These are phyloP conservation scores for Leptographium lundbergii DNA, from an alignment of 2,329 filamentous ascomycete species.

Conservation along the genomic window DNA sequence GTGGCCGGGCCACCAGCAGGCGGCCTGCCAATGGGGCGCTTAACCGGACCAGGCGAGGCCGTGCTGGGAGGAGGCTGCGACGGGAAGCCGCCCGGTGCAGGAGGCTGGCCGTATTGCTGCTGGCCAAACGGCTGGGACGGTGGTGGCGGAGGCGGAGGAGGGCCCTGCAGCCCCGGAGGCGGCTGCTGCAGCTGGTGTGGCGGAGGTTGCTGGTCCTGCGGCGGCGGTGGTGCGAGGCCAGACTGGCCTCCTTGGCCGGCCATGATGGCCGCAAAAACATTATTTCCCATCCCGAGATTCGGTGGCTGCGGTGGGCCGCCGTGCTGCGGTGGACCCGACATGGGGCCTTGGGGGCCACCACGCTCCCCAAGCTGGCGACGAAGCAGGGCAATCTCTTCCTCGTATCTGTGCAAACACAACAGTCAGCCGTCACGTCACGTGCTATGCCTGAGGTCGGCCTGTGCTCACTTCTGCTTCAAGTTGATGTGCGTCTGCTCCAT, in stretches of 20 bases:
- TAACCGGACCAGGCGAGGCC: conserved; percentile 73
- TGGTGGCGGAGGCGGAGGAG: conserved; percentile 43
- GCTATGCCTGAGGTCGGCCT: neutral
- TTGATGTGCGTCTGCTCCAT: conserved; percentile 82
- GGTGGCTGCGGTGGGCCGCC: conserved; percentile 74
- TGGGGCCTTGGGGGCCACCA: conserved; percentile 46
- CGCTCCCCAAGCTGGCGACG: conserved; percentile 76
- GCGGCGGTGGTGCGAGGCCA: conserved; percentile 65
- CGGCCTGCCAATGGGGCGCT: conserved; percentile 59
- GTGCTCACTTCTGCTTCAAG: conserved; percentile 81
- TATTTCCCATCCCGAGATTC: conserved; percentile 79
- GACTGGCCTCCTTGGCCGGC: conserved; percentile 72
- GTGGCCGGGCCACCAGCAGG: conserved; percentile 63
- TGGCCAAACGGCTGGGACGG: conserved; percentile 54
- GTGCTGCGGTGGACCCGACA: conserved; percentile 61
- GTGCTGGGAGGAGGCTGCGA: conserved; percentile 74
- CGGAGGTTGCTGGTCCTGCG: conserved; percentile 43
- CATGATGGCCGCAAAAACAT: conserved; percentile 94
- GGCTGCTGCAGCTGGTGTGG: conserved; percentile 63
- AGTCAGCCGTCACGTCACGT: neutral
- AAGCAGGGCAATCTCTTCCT: conserved; percentile 76
- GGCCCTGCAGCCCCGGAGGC: conserved; percentile 49
- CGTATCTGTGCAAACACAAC: conserved; percentile 50
- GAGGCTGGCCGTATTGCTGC: conserved; percentile 45
- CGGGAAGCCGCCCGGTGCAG: conserved; percentile 57